Evolutionary conservation across 805 yeast species (phyloP).

Genomic region (Candida adriatica): DNA sequence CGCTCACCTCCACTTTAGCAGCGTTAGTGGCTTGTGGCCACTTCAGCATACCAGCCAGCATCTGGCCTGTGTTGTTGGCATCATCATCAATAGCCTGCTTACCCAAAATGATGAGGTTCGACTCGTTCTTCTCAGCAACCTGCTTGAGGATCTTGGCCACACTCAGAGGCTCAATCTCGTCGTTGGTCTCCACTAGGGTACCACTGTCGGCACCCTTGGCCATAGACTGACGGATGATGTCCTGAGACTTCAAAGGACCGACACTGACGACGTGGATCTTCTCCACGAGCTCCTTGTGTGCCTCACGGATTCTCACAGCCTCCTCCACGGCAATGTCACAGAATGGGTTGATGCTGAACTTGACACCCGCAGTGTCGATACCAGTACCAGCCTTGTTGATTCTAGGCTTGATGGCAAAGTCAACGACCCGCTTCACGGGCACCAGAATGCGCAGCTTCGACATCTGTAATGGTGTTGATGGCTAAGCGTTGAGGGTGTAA

Average conservation of each 20-base stretch:
- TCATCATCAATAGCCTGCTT: constrained; percentile 98
- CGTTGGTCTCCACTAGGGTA: constrained; percentile 69
- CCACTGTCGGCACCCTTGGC: constrained; percentile 94
- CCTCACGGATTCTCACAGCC: constrained; percentile 71
- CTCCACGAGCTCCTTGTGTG: constrained; percentile 62
- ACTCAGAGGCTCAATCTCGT: constrained; percentile 75
- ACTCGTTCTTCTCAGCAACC: constrained; percentile 59
- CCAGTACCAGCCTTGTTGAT: constrained; percentile 82
- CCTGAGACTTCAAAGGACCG: constrained; percentile 84
- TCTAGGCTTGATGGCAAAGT: constrained; percentile 88
- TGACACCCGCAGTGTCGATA: constrained; percentile 76
- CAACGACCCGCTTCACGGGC: constrained; percentile 93
- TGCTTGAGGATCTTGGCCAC: constrained; percentile 81
- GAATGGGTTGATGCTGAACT: constrained; percentile 91
- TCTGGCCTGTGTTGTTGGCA: constrained; percentile 91
- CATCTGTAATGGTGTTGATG: constrained; percentile 12
- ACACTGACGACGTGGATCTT: constrained; percentile 85
- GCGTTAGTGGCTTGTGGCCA: constrained; percentile 99
- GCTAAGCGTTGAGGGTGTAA: no score
- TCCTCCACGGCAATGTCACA: constrained; percentile 98
- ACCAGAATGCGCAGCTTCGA: constrained; percentile 69
- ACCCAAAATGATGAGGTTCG: constrained; percentile 83
- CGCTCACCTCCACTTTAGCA: constrained; percentile 64
- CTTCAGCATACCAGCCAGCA: constrained; percentile 84
- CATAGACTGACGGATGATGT: constrained; percentile 77